A percentile compares a stretch with the other conserved stretches of the same genome.
These are phyloP conservation scores for Pestalotiopsis sp. DNA, from an alignment of 2,329 filamentous ascomycete species.

Conservation along the genomic window DNA sequence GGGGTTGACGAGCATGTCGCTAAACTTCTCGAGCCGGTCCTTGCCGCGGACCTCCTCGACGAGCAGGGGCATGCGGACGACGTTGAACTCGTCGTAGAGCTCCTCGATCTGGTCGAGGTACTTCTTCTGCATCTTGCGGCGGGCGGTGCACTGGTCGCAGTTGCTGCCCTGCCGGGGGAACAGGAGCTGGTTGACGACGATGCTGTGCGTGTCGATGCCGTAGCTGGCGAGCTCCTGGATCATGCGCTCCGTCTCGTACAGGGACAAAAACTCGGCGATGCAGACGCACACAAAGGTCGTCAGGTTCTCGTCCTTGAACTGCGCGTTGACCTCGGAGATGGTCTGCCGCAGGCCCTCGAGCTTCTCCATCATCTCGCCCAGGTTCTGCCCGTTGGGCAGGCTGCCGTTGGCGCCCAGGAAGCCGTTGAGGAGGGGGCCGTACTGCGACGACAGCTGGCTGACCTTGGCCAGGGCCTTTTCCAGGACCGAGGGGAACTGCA, in stretches of 20 bases:
- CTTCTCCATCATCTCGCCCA: conserved; percentile 90
- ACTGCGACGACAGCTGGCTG: conserved; percentile 89
- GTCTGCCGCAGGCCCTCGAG: conserved; percentile 91
- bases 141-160: conserved; percentile 93
- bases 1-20: conserved; percentile 77
- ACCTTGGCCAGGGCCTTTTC: conserved; percentile 98
- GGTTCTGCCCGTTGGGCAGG: conserved; percentile 88
- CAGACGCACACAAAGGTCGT: conserved; percentile 98
- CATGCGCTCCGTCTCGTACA: conserved; percentile 99
- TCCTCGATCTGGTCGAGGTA: conserved; percentile 99
- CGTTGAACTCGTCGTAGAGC: conserved; percentile 98
- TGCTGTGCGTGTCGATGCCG: conserved; percentile 92
- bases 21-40: conserved; percentile 89
- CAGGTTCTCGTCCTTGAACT: conserved; percentile 95
- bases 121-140: conserved; percentile 98
- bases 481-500: conserved; percentile 96
- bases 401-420: conserved; percentile 76
- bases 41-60: conserved; percentile 96
- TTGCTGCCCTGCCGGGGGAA: conserved; percentile 83
- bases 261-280: conserved; percentile 92
- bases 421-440: conserved; percentile 92
- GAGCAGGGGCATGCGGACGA: conserved; percentile 95
- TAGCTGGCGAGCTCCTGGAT: conserved; percentile 96
- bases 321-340: conserved; percentile 92
- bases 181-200: conserved; percentile 96